Base-by-base conservation (phyloP, 2,329 filamentous ascomycete species). In the Helminthosporium solani region DNA sequence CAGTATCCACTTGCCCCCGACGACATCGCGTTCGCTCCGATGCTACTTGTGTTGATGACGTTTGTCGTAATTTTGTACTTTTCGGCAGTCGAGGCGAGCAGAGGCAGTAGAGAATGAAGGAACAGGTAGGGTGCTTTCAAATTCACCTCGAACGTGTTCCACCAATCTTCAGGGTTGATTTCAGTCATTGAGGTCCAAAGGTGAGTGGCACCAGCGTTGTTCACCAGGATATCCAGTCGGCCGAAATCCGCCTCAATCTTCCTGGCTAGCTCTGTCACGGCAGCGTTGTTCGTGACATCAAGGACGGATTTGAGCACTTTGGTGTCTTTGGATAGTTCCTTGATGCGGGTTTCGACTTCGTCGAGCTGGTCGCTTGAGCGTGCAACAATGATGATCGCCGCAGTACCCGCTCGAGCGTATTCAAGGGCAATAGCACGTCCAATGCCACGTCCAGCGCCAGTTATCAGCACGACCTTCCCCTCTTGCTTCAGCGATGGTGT, bases 401-500 rank as follows among this genome's bases (percentile, higher is more conserved):
- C 71, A 25, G 75, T 77, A 3, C 78, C 77, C 3, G 81, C 80
- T 53, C 68, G 68, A 16, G 80, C 81, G 54, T 76, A 84, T 8
- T 78, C 75, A n/a, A 79, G 57, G 1, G 80, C 80, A 2, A 75
- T 79, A 12, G 75, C 73, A 2, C 70, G 70, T 5, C 82, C 81
- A 27, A 83, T 75, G 3, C 80, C 80, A 33, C 75, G 76, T 2
- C 76, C 78, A 0, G 76, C 80, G 9, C 81, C 82, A 0, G 75
- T 80, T 40, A 85, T 75, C 46, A 85, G 71, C 36, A 78, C 66
- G 3, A 66, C 57, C 49, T 73, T 73, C 27, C 70, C 70, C 9
- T 49, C 21, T 18, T 62, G 57, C 14, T 54, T 39, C 23, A 77
- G 71, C 49, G 75, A 54, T 8, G 33, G 38, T 28, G 63, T 57